phyloP scores from a whole-genome alignment of 2,329 filamentous ascomycete species.

The Cryphonectria parasitica region DNA sequence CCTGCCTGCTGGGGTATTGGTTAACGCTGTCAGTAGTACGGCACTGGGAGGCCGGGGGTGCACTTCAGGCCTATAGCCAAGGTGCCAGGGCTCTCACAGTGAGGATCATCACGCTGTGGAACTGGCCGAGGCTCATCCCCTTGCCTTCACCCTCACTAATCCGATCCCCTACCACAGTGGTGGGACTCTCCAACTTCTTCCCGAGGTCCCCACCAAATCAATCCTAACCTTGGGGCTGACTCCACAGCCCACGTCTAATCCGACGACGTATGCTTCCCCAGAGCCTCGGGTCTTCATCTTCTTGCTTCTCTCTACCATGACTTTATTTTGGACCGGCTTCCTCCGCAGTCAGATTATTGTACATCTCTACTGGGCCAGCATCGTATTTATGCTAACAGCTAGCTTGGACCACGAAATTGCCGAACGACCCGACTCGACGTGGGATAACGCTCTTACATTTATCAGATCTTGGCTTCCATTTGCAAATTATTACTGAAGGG shows the following conservation, averaged over 20 bases:
- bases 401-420: constrained; percentile 20
- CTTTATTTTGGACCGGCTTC: constrained; percentile 12
- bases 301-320: constrained; percentile 12
- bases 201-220: constrained; percentile 1
- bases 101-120: not conserved
- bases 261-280: not conserved
- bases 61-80: not conserved
- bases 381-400: constrained; percentile 24
- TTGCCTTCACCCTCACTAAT: not conserved
- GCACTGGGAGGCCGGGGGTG: not conserved
- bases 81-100: not conserved
- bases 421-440: not conserved
- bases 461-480: not conserved
- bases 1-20: not conserved
- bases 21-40: not conserved
- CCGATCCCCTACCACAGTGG: not conserved
- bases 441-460: not conserved
- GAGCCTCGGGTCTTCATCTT: not conserved
- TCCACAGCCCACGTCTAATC: not conserved
- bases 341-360: constrained; percentile 15
- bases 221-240: not conserved
- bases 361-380: constrained; percentile 23
- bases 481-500: not conserved
- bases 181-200: not conserved
- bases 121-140: constrained; percentile 2